Base-by-base conservation (phyloP, 139 green algal genomes). In the Chlorella sp. region DNA sequence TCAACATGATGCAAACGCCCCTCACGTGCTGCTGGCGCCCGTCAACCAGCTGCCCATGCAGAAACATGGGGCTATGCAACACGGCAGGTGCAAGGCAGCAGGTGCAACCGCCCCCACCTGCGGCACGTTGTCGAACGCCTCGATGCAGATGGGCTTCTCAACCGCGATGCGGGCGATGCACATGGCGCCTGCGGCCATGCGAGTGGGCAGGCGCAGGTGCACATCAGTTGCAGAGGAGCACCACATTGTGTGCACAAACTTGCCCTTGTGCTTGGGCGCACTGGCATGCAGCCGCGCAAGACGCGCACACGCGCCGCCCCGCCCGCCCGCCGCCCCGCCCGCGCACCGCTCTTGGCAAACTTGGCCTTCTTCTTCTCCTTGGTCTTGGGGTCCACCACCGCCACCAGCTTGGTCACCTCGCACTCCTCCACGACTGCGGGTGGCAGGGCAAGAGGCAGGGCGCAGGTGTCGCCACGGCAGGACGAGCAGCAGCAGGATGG, bases 71-170 rank as follows among this genome's bases (percentile, higher is more conserved):
- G 8, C 30, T 14, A 70, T 17, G 11, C 30, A 24, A 32, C n/a
- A 28, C 4, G 28, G 28, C 4, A 30, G 20, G 20, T 69, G 62
- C 28, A 40, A 30, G 62, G n/a, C n/a, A n/a, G n/a, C n/a, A n/a
- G n/a, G n/a, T n/a, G 67, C 34, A 34, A 40, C 1, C 24, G 30
- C 46, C 20, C 96, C 95, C 76, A 99, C 90, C 83, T 90, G 87
- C 28, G 95, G 87, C 62, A 98, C 88, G 13, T 90, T 86, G 65
- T 93, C 83, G 87, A 99, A 99, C 4, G 89, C 68, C 92, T 99
- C 96, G 3, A 98, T 88, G 89, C 96, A 99, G 74, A 99, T 95
- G 34, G 90, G 46, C 89, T 96, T 95, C 74, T 97, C 94, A 14
- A 96, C 91, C 30, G 73, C 65, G 48, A 96, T 92, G 40, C 89